Percentiles rank a stretch among this genome's conserved stretches.
These are phyloP conservation scores for Crucibulum laeve DNA, from an alignment of 768 basidiomycete species.

Conservation along the genomic window DNA sequence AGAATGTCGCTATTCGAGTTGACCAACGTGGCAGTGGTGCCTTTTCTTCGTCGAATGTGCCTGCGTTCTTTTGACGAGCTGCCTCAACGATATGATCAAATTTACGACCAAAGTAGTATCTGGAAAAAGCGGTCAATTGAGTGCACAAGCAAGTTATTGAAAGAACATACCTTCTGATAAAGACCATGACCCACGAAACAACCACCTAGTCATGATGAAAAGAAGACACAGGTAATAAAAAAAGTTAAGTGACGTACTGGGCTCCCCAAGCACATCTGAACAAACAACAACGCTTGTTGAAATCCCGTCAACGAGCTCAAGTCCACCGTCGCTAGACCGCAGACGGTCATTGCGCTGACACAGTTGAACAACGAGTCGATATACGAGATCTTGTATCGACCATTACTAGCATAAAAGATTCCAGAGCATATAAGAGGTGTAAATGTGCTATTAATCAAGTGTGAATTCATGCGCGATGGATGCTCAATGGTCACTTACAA, in stretches of 20 bases:
- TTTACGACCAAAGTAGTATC: slow-evolving; percentile 67
- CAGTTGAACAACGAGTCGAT: slow-evolving; percentile 77
- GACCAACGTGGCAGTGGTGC: slow-evolving; percentile 19
- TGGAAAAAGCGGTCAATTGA: slow-evolving; percentile 18
- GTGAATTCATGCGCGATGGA: slow-evolving; percentile 5
- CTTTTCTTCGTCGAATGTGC: slow-evolving; percentile 14
- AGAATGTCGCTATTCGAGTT: slow-evolving; percentile 13
- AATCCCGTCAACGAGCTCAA: slow-evolving; percentile 62
- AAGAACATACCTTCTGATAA: slow-evolving; percentile 58
- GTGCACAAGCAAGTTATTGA: background rate
- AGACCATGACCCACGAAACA: slow-evolving; percentile 83
- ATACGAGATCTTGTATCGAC: slow-evolving; percentile 62
- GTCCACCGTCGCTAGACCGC: slow-evolving; percentile 70
- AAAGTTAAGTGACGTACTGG: slow-evolving; percentile 47
- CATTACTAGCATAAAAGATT: slow-evolving; percentile 84
- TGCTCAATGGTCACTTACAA: slow-evolving; percentile 39
- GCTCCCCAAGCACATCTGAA: slow-evolving; percentile 76
- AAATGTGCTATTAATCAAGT: slow-evolving; percentile 48
- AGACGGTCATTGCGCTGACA: slow-evolving; percentile 75
- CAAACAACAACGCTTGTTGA: slow-evolving; percentile 68
- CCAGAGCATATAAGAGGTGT: slow-evolving; percentile 75
- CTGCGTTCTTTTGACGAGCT: slow-evolving; percentile 22
- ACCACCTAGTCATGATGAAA: slow-evolving; percentile 45
- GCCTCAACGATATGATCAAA: slow-evolving; percentile 55
- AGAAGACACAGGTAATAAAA: slow-evolving; percentile 4